Evolutionary conservation across 1,139 yeast genomes (phyloP).

Genomic region (Geotrichum macrosporum): DNA sequence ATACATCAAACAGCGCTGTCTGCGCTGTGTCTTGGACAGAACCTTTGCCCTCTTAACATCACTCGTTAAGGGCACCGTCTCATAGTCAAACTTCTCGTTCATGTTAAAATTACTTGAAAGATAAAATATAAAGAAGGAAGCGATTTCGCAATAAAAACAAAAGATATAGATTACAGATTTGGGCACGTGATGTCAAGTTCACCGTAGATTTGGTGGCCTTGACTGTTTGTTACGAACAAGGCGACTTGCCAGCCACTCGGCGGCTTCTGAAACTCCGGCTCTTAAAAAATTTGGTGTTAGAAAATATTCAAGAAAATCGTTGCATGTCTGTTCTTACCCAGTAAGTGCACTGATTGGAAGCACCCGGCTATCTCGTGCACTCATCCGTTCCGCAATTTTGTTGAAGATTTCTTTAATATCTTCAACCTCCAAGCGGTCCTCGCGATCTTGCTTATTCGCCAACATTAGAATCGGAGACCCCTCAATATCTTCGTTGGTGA

Average conservation of each 20-base stretch:
- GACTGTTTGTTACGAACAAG: constrained; percentile 69
- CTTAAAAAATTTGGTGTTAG: constrained; percentile 34
- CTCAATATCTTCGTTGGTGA: constrained; percentile 53
- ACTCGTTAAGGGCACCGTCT: background rate
- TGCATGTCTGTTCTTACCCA: constrained; percentile 36
- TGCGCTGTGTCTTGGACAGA: constrained; percentile 5
- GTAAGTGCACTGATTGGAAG: constrained; percentile 84
- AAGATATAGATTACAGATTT: no score
- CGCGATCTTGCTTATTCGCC: constrained; percentile 91
- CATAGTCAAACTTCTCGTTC: constrained; percentile 4
- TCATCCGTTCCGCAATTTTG: constrained; percentile 71
- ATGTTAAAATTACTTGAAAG: background rate
- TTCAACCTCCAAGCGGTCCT: constrained; percentile 73
- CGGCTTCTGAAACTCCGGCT: constrained; percentile 78
- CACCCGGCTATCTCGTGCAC: constrained; percentile 86
- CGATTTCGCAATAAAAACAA: background rate
- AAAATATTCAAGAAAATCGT: background rate
- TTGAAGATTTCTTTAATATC: constrained; percentile 78
- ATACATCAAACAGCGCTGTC: constrained; percentile 16
- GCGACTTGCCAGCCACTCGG: constrained; percentile 82
- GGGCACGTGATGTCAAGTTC: no score
- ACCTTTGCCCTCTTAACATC: background rate
- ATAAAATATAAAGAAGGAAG: background rate
- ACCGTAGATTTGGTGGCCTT: constrained; percentile 56
- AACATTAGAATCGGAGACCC: constrained; percentile 89